Conservation (phyloP, 2,329 filamentous ascomycete species). For the Zymoseptoria pseudotritici region DNA sequence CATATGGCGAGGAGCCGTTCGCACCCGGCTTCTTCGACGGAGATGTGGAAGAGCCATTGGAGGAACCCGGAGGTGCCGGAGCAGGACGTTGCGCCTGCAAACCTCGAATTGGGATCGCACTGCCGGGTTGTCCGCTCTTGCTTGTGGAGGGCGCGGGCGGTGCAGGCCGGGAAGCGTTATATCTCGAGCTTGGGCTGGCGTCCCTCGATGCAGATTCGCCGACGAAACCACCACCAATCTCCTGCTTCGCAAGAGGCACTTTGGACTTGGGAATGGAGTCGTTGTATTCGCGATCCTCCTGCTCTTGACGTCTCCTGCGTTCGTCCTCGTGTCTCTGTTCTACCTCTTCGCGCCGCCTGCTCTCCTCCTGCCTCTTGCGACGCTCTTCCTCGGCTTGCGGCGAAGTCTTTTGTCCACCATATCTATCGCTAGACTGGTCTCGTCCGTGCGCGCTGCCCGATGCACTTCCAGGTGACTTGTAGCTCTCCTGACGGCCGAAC, state of each 20-base stretch:
- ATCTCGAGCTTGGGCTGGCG: constrained; percentile 50
- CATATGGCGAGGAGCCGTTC: constrained; percentile 24
- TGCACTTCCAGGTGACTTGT: constrained; percentile 21
- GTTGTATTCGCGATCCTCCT: constrained; percentile 70
- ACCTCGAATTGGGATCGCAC: constrained; percentile 37
- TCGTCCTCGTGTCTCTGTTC: constrained; percentile 30
- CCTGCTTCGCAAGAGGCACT: constrained; percentile 76
- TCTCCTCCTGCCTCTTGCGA: constrained; percentile 34
- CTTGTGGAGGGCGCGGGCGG: constrained; percentile 42
- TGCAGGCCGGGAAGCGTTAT: constrained; percentile 77
- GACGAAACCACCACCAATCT: constrained; percentile 65
- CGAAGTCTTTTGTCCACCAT: constrained; percentile 15
- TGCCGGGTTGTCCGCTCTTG: constrained; percentile 22
- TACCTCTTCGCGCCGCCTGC: constrained; percentile 36
- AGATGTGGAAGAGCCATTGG: constrained; percentile 20
- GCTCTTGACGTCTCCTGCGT: constrained; percentile 54
- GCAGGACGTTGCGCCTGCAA: constrained; percentile 59
- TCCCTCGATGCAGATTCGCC: constrained; percentile 37
- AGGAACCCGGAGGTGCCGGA: constrained; percentile 26
- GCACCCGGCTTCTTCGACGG: constrained; percentile 19
- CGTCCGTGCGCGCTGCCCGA: constrained; percentile 14
- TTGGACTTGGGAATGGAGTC: constrained; percentile 77
- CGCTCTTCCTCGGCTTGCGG: constrained; percentile 33
- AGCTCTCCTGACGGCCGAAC: constrained; percentile 40
- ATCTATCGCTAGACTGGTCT: constrained; percentile 22